A percentile compares a stretch with the other conserved stretches of the same genome.
phyloP scores from a whole-genome alignment of 1,284 basidiomycete genomes.

The Malassezia sp. region DNA sequence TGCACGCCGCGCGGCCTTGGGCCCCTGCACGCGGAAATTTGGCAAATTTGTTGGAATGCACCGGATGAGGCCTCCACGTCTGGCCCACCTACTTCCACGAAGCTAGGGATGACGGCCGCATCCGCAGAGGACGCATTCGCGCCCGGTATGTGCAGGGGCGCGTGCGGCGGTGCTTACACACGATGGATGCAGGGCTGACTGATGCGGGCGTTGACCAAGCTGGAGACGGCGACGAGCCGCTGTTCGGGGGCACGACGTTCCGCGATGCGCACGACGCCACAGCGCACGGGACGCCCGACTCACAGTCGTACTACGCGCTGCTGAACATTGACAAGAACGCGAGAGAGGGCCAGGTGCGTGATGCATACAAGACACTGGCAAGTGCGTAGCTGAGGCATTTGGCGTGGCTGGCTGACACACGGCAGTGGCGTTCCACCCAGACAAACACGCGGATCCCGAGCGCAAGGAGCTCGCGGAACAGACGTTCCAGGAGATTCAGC shows the following conservation, averaged over 20 bases:
- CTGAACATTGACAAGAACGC: slow-evolving; percentile 60
- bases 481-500: slow-evolving; percentile 63
- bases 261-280: slow-evolving; percentile 28
- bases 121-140: no score
- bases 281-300: slow-evolving; percentile 18
- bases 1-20: no score
- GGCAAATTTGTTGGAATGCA: no score
- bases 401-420: background rate
- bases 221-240: slow-evolving; percentile 41
- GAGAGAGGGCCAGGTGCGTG: slow-evolving; percentile 59
- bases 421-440: slow-evolving; percentile 66
- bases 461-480: slow-evolving; percentile 56
- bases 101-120: no score
- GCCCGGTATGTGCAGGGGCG: no score
- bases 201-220: no score
- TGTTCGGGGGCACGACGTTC: slow-evolving; percentile 40
- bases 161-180: no score
- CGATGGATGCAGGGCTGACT: no score
- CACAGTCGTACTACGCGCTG: slow-evolving; percentile 44
- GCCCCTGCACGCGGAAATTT: no score
- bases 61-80: no score
- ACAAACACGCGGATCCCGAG: slow-evolving; percentile 60
- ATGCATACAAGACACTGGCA: slow-evolving; percentile 60
- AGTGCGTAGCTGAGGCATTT: slow-evolving; percentile 23
- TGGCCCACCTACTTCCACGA: no score